Conservation (phyloP, 139 green algal species). For the Haematococcus lacustris region DNA sequence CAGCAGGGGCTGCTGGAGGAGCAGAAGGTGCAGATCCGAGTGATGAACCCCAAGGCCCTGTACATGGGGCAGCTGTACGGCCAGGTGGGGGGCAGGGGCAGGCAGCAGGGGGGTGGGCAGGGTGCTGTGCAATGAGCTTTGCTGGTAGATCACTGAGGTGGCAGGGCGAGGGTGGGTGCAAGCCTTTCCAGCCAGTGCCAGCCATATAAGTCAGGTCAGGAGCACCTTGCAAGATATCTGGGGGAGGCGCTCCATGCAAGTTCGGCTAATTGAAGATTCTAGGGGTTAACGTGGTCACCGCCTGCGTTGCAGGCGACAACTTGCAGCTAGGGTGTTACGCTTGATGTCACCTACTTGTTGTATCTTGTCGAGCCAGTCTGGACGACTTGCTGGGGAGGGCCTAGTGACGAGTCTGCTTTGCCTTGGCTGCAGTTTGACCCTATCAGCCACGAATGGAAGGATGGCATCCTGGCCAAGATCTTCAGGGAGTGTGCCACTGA, state of each 20-base stretch:
- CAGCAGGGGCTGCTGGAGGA: slow-evolving; percentile 38
- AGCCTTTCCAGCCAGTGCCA: not conserved
- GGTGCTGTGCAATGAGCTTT: not conserved
- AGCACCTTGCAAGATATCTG: not conserved
- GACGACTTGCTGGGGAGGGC: not conserved
- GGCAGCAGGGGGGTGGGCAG: no score
- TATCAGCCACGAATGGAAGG: slow-evolving; percentile 70
- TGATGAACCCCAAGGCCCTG: slow-evolving; percentile 75
- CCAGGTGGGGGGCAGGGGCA: slow-evolving; percentile 6
- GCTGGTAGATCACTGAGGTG: not conserved
- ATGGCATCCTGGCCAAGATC: slow-evolving; percentile 68
- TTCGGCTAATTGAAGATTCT: no score
- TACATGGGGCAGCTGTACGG: slow-evolving; percentile 73
- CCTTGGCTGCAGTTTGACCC: slow-evolving; percentile 28
- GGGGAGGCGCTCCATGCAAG: not conserved
- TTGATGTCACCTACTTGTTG: no score
- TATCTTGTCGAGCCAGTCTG: not conserved
- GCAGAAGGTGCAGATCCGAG: slow-evolving; percentile 34
- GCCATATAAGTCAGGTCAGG: not conserved
- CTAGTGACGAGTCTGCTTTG: not conserved
- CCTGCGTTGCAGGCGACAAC: no score
- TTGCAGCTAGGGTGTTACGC: no score
- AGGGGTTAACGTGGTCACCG: no score
- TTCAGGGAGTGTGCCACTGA: slow-evolving; percentile 53
- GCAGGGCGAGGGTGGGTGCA: not conserved